Conservation (phyloP, 345 rosid species). For the Leavenworthia alabamica region DNA sequence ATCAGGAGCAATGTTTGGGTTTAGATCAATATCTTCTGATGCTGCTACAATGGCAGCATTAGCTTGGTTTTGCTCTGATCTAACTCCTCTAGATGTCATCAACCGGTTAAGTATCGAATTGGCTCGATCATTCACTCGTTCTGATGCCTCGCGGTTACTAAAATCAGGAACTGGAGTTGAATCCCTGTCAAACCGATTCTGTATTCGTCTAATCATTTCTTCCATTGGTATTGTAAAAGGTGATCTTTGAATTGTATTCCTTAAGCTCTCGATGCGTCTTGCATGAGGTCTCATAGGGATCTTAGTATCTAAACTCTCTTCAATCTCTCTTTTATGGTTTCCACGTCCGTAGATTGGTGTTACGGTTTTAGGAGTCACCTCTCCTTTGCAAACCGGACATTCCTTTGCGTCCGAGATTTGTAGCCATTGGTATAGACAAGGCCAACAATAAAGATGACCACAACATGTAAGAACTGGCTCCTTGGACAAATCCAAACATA, state of each 20-base stretch:
- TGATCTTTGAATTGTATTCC: constrained; percentile 67
- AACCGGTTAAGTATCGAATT: constrained; percentile 51
- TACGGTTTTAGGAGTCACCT: constrained; percentile 64
- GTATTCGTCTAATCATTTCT: constrained; percentile 73
- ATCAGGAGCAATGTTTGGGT: constrained; percentile 43
- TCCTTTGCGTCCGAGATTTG: constrained; percentile 76
- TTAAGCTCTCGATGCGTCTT: constrained; percentile 75
- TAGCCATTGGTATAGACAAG: constrained; percentile 77
- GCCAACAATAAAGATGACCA: constrained; percentile 96
- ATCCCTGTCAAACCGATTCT: constrained; percentile 65
- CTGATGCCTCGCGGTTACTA: constrained; percentile 40
- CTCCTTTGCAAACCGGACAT: constrained; percentile 97
- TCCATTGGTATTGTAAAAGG: constrained; percentile 64
- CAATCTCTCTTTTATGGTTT: constrained; percentile 42
- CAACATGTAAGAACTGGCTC: constrained; percentile 94
- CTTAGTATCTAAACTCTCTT: constrained; percentile 54
- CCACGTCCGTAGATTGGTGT: constrained; percentile 89
- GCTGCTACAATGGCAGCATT: constrained; percentile 36
- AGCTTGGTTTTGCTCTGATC: constrained; percentile 55
- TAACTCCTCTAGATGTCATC: constrained; percentile 63
- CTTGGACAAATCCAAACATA: constrained; percentile 72
- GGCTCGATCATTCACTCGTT: constrained; percentile 40
- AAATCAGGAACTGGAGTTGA: constrained; percentile 41
- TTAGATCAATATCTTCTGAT: constrained; percentile 47
- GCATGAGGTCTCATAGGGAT: constrained; percentile 80